These are phyloP conservation scores for Lobosporangium transversale DNA, from an alignment of 192 early-diverging fungal species.

Conservation along the genomic window DNA sequence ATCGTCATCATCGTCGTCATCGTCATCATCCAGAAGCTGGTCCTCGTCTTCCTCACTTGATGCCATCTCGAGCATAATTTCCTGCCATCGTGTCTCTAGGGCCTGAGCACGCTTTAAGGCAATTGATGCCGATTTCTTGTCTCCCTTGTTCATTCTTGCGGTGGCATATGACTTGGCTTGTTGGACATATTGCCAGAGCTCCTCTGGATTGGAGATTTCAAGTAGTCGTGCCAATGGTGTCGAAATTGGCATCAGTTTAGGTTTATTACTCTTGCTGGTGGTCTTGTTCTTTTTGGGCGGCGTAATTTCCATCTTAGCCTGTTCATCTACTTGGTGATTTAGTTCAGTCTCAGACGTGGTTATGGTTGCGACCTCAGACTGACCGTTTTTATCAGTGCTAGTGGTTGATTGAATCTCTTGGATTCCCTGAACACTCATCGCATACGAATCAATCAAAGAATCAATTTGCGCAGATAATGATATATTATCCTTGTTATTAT, in stretches of 20 bases:
- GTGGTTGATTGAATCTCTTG: not conserved
- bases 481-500: conserved; percentile 1
- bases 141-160: conserved; percentile 46
- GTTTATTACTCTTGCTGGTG: conserved; percentile 22
- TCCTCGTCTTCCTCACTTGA: conserved; percentile 47
- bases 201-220: conserved; percentile 25
- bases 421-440: no score
- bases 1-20: conserved; percentile 19
- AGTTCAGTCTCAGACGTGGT: not conserved
- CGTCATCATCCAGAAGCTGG: conserved; percentile 34
- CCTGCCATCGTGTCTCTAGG: conserved; percentile 43
- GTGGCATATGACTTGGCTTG: conserved; percentile 50
- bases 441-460: not conserved
- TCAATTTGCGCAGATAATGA: conserved; percentile 1
- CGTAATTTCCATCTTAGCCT: not conserved
- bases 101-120: conserved; percentile 44
- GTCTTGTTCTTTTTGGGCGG: conserved; percentile 1
- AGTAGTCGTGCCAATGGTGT: conserved; percentile 39
- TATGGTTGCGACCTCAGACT: not conserved
- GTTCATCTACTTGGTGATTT: no score
- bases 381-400: not conserved
- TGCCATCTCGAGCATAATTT: conserved; percentile 43
- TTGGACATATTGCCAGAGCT: conserved; percentile 48
- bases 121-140: conserved; percentile 42
- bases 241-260: conserved; percentile 38